Conservation (phyloP, 768 basidiomycete species). For the Tricholoma bakamatsutake region DNA sequence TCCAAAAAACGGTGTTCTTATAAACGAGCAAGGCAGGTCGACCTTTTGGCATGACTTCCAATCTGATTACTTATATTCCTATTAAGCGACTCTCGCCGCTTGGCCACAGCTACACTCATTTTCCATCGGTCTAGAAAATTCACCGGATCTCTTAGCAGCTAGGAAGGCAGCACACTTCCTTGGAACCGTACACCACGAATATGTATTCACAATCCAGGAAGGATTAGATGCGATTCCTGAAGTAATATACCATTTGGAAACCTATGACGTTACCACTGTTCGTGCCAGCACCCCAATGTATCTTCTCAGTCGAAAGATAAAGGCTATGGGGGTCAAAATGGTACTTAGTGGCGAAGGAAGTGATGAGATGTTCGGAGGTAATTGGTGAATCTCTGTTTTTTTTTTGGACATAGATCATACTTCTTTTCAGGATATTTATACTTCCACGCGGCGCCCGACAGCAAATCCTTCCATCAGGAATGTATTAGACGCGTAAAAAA, state of each 20-base stretch:
- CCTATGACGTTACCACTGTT: constrained; percentile 98
- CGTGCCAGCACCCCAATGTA: constrained; percentile 99
- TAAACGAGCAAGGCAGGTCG: constrained; percentile 50
- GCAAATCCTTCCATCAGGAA: constrained; percentile 89
- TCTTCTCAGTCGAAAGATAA: constrained; percentile 95
- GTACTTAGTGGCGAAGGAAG: constrained; percentile 96
- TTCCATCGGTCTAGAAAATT: constrained; percentile 91
- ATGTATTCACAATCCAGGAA: constrained; percentile 96
- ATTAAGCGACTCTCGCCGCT: constrained; percentile 62
- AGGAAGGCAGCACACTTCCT: constrained; percentile 89
- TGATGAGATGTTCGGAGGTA: constrained; percentile 96
- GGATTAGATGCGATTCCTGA: constrained; percentile 96
- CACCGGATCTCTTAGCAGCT: constrained; percentile 92
- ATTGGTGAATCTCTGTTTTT: constrained; percentile 5
- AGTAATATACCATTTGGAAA: constrained; percentile 97
- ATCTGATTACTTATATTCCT: constrained; percentile 9
- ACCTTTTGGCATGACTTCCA: neutral
- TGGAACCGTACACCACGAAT: constrained; percentile 95
- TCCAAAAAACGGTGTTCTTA: constrained; percentile 34
- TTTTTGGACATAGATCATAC: neutral
- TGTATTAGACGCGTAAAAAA: constrained; percentile 94
- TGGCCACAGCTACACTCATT: constrained; percentile 99
- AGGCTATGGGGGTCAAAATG: constrained; percentile 99
- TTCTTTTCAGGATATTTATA: constrained; percentile 80
- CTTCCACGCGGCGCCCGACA: constrained; percentile 96